These are phyloP conservation scores for Vanderwaltozyma polyspora DNA, from an alignment of 805 yeast species.

Conservation along the genomic window DNA sequence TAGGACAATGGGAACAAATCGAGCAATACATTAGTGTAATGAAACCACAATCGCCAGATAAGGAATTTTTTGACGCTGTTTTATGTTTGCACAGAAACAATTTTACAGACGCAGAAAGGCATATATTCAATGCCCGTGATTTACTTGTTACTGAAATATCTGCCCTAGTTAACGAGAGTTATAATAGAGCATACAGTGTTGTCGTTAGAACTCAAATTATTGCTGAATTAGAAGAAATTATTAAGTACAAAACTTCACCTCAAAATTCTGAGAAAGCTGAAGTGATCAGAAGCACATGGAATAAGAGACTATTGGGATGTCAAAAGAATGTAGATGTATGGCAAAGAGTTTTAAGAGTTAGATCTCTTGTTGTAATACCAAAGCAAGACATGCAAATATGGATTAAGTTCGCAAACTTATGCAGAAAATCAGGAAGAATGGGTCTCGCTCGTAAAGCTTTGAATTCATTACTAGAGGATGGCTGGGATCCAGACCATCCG, in stretches of 20 bases:
- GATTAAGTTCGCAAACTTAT: constrained; percentile 94
- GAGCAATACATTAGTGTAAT: constrained; percentile 81
- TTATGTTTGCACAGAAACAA: constrained; percentile 75
- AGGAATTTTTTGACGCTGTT: constrained; percentile 90
- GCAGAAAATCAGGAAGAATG: constrained; percentile 86
- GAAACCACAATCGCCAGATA: constrained; percentile 87
- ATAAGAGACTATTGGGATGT: constrained; percentile 80
- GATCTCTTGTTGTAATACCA: constrained; percentile 88
- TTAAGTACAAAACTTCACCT: constrained; percentile 75
- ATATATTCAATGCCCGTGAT: constrained; percentile 78
- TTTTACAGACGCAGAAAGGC: constrained; percentile 67
- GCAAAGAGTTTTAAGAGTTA: constrained; percentile 89
- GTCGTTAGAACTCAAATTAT: constrained; percentile 96
- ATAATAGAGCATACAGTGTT: constrained; percentile 92
- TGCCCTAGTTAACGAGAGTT: constrained; percentile 89
- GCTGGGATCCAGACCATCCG: constrained; percentile 41
- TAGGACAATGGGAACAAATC: constrained; percentile 95
- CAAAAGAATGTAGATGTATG: constrained; percentile 98
- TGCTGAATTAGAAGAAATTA: constrained; percentile 92
- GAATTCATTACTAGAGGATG: constrained; percentile 66
- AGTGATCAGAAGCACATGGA: constrained; percentile 86
- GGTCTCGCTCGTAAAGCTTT: constrained; percentile 89
- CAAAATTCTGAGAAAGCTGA: constrained; percentile 70
- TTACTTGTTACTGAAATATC: constrained; percentile 85
- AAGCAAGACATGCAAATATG: constrained; percentile 95